Base-by-base conservation (phyloP, 306 rosid genomes). In the Citrullus colocynthis region DNA sequence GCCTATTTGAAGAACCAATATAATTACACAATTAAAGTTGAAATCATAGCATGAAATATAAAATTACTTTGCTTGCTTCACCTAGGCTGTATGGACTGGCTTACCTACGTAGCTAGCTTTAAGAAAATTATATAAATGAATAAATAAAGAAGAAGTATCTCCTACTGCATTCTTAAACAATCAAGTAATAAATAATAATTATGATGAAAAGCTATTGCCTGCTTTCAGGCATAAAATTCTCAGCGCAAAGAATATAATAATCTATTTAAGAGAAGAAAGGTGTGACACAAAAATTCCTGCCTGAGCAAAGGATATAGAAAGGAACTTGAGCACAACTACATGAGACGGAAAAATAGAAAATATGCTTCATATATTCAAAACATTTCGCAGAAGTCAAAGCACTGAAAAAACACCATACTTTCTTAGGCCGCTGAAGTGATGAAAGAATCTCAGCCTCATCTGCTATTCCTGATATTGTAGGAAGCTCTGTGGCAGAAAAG, bases 381-480 rank as follows among this genome's bases (percentile, higher is more conserved):
- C 28, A 77, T 30, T 42, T 24, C 39, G 79, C 58, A 76, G 34
- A 6, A 56, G 51, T 15, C 42, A 78, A 62, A 44, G 44, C 17
- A 70, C 71, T 80, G 77, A 84, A 24, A 71, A 69, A 77, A 78
- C 17, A 78, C 78, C 87, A 13, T 83, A 92, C 98, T 81, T 92
- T 95, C 89, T 95, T 95, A 63, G 98, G 98, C 41, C 91, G 87
- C 84, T 95, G 98, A 84, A 95, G 98, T 77, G 98, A 95, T 17
- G 98, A 92, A 73, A 95, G 96, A 81, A 95, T 86, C 89, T 95
- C 98, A 81, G 98, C 98, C 88, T 95, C 97, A 21, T 95, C 98
- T 45, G 93, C 85, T 81, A 92, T 89, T 86, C 97, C 97, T 71
- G 88, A 75, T 82, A 95, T 89, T 28, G 97, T 92, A 74, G 98